These are phyloP conservation scores for Neoboletus brunneissimus DNA, from an alignment of 768 basidiomycete species.

Conservation along the genomic window DNA sequence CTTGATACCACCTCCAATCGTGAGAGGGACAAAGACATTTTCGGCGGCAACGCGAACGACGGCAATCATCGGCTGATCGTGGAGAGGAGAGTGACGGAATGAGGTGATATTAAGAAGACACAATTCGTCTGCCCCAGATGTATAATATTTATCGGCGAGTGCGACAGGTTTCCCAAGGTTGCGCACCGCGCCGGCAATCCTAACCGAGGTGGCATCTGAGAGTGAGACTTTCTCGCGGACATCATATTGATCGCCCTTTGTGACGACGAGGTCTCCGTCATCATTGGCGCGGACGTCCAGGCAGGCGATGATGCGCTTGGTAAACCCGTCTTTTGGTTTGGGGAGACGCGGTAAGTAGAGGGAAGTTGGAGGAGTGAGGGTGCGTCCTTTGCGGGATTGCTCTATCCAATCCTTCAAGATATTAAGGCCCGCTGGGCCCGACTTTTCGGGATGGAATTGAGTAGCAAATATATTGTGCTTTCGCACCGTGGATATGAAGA, in stretches of 20 bases:
- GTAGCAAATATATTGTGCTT: conserved; percentile 85
- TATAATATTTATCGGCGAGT: conserved; percentile 82
- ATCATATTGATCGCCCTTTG: conserved; percentile 99
- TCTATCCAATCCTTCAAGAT: conserved; percentile 81
- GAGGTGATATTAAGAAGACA: conserved; percentile 99
- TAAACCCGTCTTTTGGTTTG: conserved; percentile 61
- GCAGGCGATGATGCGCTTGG: conserved; percentile 94
- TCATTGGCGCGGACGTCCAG: conserved; percentile 98
- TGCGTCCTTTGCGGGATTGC: conserved; percentile 44
- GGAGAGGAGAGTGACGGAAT: conserved; percentile 93
- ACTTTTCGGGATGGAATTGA: conserved; percentile 99
- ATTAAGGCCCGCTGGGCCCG: conserved; percentile 79
- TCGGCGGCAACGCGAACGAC: conserved; percentile 89
- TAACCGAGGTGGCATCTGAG: conserved; percentile 32
- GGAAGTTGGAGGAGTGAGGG: conserved; percentile 26
- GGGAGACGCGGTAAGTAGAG: conserved; percentile 37
- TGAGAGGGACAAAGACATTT: conserved; percentile 93
- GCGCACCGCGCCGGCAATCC: conserved; percentile 74
- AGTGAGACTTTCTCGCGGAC: conserved; percentile 73
- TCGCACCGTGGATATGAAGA: conserved; percentile 83
- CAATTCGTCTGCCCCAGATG: conserved; percentile 89
- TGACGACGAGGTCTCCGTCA: conserved; percentile 93
- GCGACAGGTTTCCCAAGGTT: conserved; percentile 98
- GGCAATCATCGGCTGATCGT: conserved; percentile 97
- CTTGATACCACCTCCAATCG: conserved; percentile 98